A percentile compares a stretch with the other conserved stretches of the same genome.
phyloP scores from a whole-genome alignment of 2,329 filamentous ascomycete species.

The Xylaria digitata region DNA sequence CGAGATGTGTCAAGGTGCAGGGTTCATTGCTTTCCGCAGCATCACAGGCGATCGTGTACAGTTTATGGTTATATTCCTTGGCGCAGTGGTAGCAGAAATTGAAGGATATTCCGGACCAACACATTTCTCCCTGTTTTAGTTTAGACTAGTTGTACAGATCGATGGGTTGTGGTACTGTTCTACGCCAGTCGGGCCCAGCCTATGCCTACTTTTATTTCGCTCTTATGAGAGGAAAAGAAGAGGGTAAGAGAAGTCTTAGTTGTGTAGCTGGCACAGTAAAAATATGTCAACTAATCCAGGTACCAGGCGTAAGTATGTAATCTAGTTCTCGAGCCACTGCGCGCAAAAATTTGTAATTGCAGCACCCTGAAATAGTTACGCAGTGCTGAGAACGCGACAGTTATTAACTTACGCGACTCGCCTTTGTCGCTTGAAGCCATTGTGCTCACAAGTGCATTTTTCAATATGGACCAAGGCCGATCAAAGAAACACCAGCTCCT shows the following conservation, averaged over 20 bases:
- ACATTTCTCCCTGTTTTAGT: conserved; percentile 11
- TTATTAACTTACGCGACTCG: background rate
- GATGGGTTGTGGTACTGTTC: background rate
- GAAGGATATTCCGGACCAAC: conserved; percentile 10
- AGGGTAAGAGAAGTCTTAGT: too few relatives aligned
- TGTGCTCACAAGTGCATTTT: background rate
- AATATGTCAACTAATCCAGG: too few relatives aligned
- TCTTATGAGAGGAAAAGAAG: too few relatives aligned
- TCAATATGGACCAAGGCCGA: background rate
- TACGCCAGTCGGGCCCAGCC: background rate
- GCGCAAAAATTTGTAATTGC: too few relatives aligned
- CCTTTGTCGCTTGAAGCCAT: background rate
- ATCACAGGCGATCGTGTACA: conserved; percentile 23
- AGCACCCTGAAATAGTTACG: too few relatives aligned
- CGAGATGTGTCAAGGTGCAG: background rate
- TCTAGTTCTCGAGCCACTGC: too few relatives aligned
- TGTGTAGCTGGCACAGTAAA: too few relatives aligned
- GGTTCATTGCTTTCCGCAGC: background rate
- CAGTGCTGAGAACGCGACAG: background rate
- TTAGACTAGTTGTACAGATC: too few relatives aligned
- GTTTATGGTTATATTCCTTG: conserved; percentile 15
- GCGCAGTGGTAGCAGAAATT: conserved; percentile 35
- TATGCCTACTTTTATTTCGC: too few relatives aligned
- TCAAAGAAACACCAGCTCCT: background rate
- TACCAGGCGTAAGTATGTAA: too few relatives aligned